Percentiles rank a stretch among this genome's conserved stretches.
phyloP scores from a whole-genome alignment of 805 yeast genomes.

The Zygosaccharomyces lentus region DNA sequence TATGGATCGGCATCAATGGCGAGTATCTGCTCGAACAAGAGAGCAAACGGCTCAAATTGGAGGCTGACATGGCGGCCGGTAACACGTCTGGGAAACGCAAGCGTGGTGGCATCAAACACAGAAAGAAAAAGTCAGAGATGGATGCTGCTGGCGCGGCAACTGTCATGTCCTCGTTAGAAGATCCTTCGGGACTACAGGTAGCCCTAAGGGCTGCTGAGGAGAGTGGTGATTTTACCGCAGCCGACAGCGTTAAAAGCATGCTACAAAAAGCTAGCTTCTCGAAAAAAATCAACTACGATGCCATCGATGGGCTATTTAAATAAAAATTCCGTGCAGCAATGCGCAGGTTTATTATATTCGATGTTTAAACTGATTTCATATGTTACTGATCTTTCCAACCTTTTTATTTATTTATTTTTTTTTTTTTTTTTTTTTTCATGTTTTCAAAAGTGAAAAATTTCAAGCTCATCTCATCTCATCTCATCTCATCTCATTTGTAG shows the following conservation, averaged over 20 bases:
- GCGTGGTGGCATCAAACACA: constrained; percentile 35
- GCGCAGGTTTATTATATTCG: not conserved
- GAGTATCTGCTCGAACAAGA: constrained; percentile 85
- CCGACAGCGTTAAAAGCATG: constrained; percentile 75
- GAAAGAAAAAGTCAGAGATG: constrained; percentile 18
- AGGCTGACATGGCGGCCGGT: constrained; percentile 85
- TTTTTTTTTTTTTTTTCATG: not conserved
- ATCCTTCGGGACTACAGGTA: constrained; percentile 37
- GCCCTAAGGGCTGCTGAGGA: constrained; percentile 39
- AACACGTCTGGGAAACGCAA: constrained; percentile 53
- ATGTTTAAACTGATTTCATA: not conserved
- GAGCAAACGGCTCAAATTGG: constrained; percentile 71
- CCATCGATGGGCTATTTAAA: constrained; percentile 53
- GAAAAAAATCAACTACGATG: constrained; percentile 84
- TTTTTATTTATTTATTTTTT: not conserved
- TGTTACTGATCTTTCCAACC: not conserved
- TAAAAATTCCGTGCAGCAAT: no score
- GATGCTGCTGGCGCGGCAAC: constrained; percentile 22
- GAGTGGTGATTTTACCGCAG: constrained; percentile 50
- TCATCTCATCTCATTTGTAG: constrained; percentile 14
- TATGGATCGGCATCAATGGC: constrained; percentile 87
- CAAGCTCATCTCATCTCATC: constrained; percentile 27
- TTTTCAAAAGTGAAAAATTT: constrained; percentile 11
- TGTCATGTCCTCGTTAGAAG: constrained; percentile 21
- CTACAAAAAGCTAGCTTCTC: constrained; percentile 72